Base-by-base conservation (phyloP, 2,329 filamentous ascomycete species). In the Westerdykella aurantiaca region DNA sequence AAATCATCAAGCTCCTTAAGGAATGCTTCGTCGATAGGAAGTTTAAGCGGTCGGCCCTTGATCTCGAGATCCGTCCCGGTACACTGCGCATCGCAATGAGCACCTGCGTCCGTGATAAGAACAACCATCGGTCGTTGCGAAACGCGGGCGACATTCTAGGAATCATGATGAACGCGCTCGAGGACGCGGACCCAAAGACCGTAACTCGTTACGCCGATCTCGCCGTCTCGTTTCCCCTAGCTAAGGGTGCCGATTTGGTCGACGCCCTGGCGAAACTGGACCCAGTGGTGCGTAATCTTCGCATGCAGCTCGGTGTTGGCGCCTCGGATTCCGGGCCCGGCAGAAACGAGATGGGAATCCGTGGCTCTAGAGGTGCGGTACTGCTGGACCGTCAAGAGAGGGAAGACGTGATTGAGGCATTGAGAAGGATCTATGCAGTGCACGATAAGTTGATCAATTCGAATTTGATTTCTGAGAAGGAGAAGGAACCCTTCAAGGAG, bases 51-150 rank as follows among this genome's bases (percentile, higher is more conserved):
- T 29, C 4, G 4, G 7, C 7, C 4, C 25, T 29, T 9, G 33
- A 45, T 3, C 29, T 67, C 25, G 42, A 45, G 12, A 60, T 66
- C 0, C 56, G 43, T 16, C 56, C 56, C 12, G 77, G 76, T 45
- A 81, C 80, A 9, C 87, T 89, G 69, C 78, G 80, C 42, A 77
- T 88, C 38, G 88, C 85, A 42, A 81, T 96, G 72, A 76, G 77
- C 50, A 76, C 81, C 5, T 95, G 89, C 64, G 70, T 80, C 18
- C 79, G 83, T 44, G 88, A 96, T 71, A 84, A 82, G 58, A 81
- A 82, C 43, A 95, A 94, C 63, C 73, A 65, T n/a, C 78, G 83
- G 41, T 78, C 80, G 17, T 77, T 95, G 51, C 67, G 72, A 3
- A 76, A 85, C 51, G 85, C 86, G 4, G 79, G 73, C 40, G 66